A percentile compares a stretch with the other conserved stretches of the same genome.
Evolutionary conservation across 371 early-diverging fungal species (phyloP).

Genomic region (Rhizomucor pusillus): DNA sequence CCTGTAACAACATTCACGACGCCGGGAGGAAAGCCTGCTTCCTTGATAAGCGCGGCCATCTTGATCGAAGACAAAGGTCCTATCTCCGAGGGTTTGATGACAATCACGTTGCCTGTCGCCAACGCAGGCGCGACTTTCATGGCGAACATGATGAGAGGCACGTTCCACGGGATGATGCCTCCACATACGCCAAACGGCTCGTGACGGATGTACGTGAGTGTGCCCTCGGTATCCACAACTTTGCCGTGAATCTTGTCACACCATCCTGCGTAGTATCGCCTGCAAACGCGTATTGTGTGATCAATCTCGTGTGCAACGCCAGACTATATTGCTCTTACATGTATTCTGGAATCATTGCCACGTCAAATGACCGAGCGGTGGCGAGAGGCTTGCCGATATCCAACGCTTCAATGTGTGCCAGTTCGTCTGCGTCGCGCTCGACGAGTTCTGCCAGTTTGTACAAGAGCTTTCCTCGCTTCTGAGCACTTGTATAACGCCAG

Average conservation of each 20-base stretch:
- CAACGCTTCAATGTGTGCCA: slow-evolving; percentile 45
- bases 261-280: slow-evolving; percentile 77
- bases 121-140: slow-evolving; percentile 92
- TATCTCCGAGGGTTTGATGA: slow-evolving; percentile 88
- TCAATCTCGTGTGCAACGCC: too few species aligned
- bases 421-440: slow-evolving; percentile 38
- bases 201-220: slow-evolving; percentile 64
- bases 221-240: slow-evolving; percentile 42
- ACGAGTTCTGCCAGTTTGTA: slow-evolving; percentile 49
- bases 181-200: slow-evolving; percentile 85
- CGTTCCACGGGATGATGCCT: slow-evolving; percentile 84
- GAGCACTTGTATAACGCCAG: slow-evolving; percentile 31
- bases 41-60: slow-evolving; percentile 44
- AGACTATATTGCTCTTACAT: slow-evolving; percentile 19
- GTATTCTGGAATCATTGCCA: slow-evolving; percentile 43
- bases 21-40: slow-evolving; percentile 62
- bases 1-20: slow-evolving; percentile 74
- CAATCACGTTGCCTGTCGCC: slow-evolving; percentile 80
- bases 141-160: slow-evolving; percentile 72
- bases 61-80: slow-evolving; percentile 50
- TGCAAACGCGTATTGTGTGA: too few species aligned
- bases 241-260: slow-evolving; percentile 76
- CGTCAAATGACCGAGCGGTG: slow-evolving; percentile 53
- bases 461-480: slow-evolving; percentile 40
- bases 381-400: slow-evolving; percentile 51